These are phyloP conservation scores for Sclerotinia spermophila DNA, from an alignment of 2,329 filamentous ascomycete species.

Conservation along the genomic window DNA sequence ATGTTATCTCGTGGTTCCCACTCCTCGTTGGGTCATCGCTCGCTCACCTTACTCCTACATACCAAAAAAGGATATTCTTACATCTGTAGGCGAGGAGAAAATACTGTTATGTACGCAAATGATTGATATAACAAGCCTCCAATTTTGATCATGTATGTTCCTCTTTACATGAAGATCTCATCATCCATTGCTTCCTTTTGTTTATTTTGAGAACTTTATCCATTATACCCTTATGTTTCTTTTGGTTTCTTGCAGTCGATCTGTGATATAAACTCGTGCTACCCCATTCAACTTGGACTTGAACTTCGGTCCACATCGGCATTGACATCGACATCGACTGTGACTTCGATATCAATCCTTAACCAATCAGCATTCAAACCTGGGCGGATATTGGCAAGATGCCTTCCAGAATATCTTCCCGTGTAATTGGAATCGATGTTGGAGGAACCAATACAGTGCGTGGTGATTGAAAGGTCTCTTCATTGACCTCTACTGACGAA, in stretches of 20 bases:
- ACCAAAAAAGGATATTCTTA: constrained; percentile 12
- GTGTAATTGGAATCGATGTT: constrained; percentile 46
- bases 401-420: constrained; percentile 28
- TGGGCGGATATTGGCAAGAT: constrained; percentile 12
- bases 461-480: not conserved
- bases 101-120: constrained; percentile 9
- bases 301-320: no score
- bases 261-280: not conserved
- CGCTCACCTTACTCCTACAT: constrained; percentile 8
- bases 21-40: constrained; percentile 3
- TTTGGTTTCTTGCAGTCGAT: not conserved
- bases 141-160: not conserved
- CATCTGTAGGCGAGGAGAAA: constrained; percentile 7
- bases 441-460: constrained; percentile 54
- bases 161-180: not conserved
- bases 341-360: not conserved
- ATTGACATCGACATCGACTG: not conserved
- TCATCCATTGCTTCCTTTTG: not conserved
- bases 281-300: no score
- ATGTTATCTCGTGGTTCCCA: constrained; percentile 1
- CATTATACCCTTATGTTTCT: not conserved
- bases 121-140: constrained; percentile 1
- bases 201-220: not conserved
- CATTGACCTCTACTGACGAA: not conserved
- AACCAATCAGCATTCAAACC: not conserved